phyloP scores from a whole-genome alignment of 306 rosid species.

The Cucurbita maxima region DNA sequence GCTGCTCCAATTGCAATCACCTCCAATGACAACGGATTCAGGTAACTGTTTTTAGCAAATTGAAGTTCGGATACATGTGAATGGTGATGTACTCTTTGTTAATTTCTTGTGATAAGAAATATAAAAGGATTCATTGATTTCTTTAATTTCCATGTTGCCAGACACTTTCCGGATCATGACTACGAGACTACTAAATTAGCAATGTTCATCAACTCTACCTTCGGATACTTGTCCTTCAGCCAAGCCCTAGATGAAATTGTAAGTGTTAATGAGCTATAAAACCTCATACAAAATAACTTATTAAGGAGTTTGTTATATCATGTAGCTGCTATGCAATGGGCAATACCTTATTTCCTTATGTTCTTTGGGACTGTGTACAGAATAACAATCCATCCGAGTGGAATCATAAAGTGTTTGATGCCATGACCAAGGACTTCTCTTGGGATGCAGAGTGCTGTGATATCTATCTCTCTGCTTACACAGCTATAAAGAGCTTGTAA shows the following conservation, averaged over 20 bases:
- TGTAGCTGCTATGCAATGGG: background rate
- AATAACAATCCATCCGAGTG: constrained; percentile 39
- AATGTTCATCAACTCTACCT: constrained; percentile 41
- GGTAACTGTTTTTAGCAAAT: constrained; percentile 21
- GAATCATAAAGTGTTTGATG: constrained; percentile 44
- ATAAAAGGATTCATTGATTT: background rate
- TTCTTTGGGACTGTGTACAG: constrained; percentile 20
- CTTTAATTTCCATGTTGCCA: constrained; percentile 3
- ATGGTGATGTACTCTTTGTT: background rate
- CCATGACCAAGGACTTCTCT: constrained; percentile 67
- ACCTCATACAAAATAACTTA: background rate
- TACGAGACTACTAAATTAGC: constrained; percentile 35
- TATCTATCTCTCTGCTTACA: constrained; percentile 49
- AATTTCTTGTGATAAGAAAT: background rate
- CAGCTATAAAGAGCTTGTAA: constrained; percentile 36
- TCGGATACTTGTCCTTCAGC: constrained; percentile 37
- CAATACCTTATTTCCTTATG: background rate
- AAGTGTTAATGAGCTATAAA: constrained; percentile 16
- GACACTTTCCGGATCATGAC: constrained; percentile 34
- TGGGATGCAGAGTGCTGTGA: constrained; percentile 90
- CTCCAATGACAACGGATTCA: constrained; percentile 15
- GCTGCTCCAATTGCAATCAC: constrained; percentile 49
- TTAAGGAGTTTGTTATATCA: background rate
- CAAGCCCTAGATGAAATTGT: constrained; percentile 69
- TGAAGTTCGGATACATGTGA: background rate